Evolutionary conservation across 257 asterid species (phyloP).

Genomic region (Buddleja alternifolia): DNA sequence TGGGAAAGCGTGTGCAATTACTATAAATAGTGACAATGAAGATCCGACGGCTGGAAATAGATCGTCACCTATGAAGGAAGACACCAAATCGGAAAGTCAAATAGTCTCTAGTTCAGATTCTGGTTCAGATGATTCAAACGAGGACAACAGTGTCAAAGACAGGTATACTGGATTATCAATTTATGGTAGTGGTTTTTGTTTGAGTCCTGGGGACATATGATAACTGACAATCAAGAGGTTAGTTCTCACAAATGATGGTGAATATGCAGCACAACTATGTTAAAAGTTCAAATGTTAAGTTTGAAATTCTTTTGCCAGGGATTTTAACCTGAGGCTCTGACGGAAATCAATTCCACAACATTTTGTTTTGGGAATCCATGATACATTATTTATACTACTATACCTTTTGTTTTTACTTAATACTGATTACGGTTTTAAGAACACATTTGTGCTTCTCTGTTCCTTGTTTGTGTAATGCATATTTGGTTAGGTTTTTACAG

Average conservation of each 20-base stretch:
- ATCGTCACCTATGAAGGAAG: conserved; percentile 46
- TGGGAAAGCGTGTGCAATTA: conserved; percentile 29
- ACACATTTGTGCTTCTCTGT: background rate
- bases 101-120: conserved; percentile 71
- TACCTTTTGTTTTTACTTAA: no score
- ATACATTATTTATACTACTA: no score
- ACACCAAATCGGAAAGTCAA: conserved; percentile 49
- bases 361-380: no score
- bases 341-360: background rate
- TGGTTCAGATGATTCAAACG: conserved; percentile 62
- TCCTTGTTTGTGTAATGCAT: background rate
- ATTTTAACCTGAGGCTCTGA: background rate
- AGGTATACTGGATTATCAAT: conserved; percentile 48
- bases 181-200: conserved; percentile 19
- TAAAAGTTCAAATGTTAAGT: conserved; percentile 9
- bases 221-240: conserved; percentile 11
- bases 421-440: background rate
- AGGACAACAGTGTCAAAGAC: conserved; percentile 35
- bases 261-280: conserved; percentile 12
- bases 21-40: conserved; percentile 49
- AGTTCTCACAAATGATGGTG: background rate
- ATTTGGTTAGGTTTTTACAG: background rate
- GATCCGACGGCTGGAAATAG: conserved; percentile 36
- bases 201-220: conserved; percentile 16
- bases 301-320: conserved; percentile 11